Base-by-base conservation (phyloP, 2,329 filamentous ascomycete genomes). In the Apiospora marii region DNA sequence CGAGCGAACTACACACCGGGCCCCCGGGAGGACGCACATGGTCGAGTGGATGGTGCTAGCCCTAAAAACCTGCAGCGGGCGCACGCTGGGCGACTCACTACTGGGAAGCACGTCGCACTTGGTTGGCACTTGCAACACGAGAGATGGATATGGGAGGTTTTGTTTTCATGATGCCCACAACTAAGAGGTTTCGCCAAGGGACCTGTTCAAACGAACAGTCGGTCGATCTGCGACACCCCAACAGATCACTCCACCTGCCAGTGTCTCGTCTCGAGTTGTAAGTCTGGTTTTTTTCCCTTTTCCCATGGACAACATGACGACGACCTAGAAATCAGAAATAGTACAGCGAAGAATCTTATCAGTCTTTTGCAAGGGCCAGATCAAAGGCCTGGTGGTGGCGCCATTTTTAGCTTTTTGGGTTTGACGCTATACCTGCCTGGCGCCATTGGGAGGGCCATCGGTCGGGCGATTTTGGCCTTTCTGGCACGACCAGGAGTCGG, bases 141-240 rank as follows among this genome's bases (percentile, higher is more conserved):
- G 27, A 37, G 37, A 61, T 64, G 58, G 34, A 64, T 41, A 64
- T 64, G 34, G n/a, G 19, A 64, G 58, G 22, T n/a, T 64, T 41
- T 41, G 58, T 64, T 64, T 64, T 41, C 34, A 61, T 27, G 30
- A 64, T 64, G 58, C 10, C 22, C 58, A 64, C 30, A 61, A 8
- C 30, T 64, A 34, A 37, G 58, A 41, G 58, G 58, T 64, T 64
- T 64, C 58, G 58, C 58, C 58, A 64, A 64, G 58, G 58, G 58
- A 64, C 34, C 58, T 64, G 58, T 64, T 64, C 58, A 64, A 64
- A 64, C 58, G 27, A 30, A 30, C 27, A 30, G 58, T 64, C 19
- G 58, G 58, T 64, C 58, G 58, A 64, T 64, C 58, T 64, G 58
- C 34, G 30, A 64, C 58, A 24, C 19, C 13, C 34, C 34, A n/a